Evolutionary conservation across 768 basidiomycete genomes (phyloP), one percentile per base, ranked within the genome.

Genomic region (Suillus subluteus): DNA sequence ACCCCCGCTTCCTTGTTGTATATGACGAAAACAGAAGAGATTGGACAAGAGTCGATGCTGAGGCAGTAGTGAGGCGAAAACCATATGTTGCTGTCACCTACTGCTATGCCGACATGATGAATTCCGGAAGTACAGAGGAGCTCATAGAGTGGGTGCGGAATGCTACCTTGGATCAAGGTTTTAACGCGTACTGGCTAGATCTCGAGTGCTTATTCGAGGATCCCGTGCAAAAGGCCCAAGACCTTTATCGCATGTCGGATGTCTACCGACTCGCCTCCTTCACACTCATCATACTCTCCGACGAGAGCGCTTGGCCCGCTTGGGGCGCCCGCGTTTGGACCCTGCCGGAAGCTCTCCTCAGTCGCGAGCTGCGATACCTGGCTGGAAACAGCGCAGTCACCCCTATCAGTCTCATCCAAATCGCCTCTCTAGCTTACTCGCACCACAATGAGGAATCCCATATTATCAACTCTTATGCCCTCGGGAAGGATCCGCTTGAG

Each of bases 291-390:
- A 54, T 73, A 61, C 63, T 75, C 40, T 55, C 62, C 18, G 43
- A 71, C 4, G 41, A 66, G 9, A 21, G 12, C 4, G 62, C 65
- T 38, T 75, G 72, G 72, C 13, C 37, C 8, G 12, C 16, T 13
- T 73, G 72, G 12, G 72, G 72, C 8, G 43, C 70, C 32, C 67
- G 72, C 54, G 65, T 75, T 16, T 71, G 73, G 72, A 75, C 68
- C 1, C 67, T 75, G 13, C 72, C 72, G 0, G 66, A 70, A 16
- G 67, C 64, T 3, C 58, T 72, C 12, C 62, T 75, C 50, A 72
- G 72, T 13, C 70, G 70, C 0, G 62, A 71, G 41, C 52, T 74
- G 26, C 65, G 55, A 0, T 73, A 65, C 70, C 69, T 62, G 46
- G 65, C 71, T 26, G 62, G 64, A 38, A 41, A 56, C 15, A 62